Evolutionary conservation across 2,329 filamentous ascomycete genomes (phyloP), one percentile per base, ranked within the genome.

Genomic region (Celoporthe dispersa): DNA sequence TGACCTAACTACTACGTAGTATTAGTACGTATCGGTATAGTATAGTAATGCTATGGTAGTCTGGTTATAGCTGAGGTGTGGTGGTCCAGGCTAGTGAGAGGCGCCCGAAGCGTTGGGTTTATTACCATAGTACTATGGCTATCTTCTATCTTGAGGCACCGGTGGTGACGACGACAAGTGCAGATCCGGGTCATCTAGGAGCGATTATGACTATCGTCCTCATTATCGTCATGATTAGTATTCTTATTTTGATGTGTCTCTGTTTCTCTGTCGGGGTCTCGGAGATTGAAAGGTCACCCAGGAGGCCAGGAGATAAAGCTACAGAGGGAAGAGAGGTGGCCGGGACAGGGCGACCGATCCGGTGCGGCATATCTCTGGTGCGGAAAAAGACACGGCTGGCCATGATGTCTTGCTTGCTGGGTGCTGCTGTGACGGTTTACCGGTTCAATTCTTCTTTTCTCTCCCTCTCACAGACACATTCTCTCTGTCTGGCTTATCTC

Each of bases 281-380:
- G 53, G 53, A 57, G 25, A 57, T 57, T 57, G 28, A 28, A 28
- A 16, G 28, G 25, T 16, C 25, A 16, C 16, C 2, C 53, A 31
- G 53, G 53, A 31, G 53, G 53, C 33, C 53, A 57, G 53, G n/a
- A 57, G 53, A 57, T 55, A 31, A 31, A 57, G 28, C 19, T 57
- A 28, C 53, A 48, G 44, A 48, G 7, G n/a, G 41, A 48, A 9
- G 5, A 19, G 5, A 33, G 53, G n/a, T 31, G 51, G 22, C 6
- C n/a, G 6, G 19, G 53, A 28, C 25, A 57, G 25, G 53, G 28
- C 33, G 2, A 48, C 53, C 53, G 53, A 31, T 28, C 25, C 48
- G n/a, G 48, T 25, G 51, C 51, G n/a, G 25, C n/a, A 28, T 55
- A 55, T 55, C 51, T 28, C 12, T n/a, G 48, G 19, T n/a, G 48